These are phyloP conservation scores for Carex arenaria DNA, from an alignment of 202 grass and related monocot genomes.

Conservation along the genomic window DNA sequence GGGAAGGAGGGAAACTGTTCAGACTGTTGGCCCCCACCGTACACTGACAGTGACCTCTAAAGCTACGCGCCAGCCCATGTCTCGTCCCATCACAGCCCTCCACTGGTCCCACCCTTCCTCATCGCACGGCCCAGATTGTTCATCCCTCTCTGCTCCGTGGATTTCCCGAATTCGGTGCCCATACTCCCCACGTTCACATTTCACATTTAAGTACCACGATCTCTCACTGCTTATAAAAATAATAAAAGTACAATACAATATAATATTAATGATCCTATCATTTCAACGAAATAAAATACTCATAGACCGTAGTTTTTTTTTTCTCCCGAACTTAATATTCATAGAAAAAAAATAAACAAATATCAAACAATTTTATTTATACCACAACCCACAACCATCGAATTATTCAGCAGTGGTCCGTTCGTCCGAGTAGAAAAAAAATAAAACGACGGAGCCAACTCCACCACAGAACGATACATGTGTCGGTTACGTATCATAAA, in stretches of 20 bases:
- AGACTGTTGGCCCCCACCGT: slow-evolving; percentile 6
- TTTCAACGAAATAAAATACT: neutral
- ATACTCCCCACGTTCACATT: neutral
- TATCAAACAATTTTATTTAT: too few species aligned
- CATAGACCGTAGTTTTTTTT: too few species aligned
- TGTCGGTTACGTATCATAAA: too few species aligned
- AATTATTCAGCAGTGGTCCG: too few species aligned
- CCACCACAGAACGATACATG: too few species aligned
- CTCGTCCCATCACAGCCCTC: slow-evolving; percentile 31
- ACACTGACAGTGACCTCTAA: slow-evolving; percentile 29
- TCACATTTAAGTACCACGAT: neutral
- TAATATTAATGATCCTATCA: neutral
- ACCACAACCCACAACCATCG: too few species aligned
- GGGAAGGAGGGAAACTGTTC: neutral
- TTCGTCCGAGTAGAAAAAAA: too few species aligned
- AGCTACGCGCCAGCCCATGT: slow-evolving; percentile 27
- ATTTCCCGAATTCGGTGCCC: slow-evolving; percentile 29
- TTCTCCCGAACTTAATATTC: too few species aligned
- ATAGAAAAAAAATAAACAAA: too few species aligned
- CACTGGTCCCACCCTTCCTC: neutral
- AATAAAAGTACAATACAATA: neutral
- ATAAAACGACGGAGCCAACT: too few species aligned
- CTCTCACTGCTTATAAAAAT: neutral
- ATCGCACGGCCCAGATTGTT: slow-evolving; percentile 24
- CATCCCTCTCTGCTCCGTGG: neutral